A percentile compares a stretch with the other conserved stretches of the same genome.
These are phyloP conservation scores for Grigorovia humatica DNA, from an alignment of 805 yeast species.

Conservation along the genomic window DNA sequence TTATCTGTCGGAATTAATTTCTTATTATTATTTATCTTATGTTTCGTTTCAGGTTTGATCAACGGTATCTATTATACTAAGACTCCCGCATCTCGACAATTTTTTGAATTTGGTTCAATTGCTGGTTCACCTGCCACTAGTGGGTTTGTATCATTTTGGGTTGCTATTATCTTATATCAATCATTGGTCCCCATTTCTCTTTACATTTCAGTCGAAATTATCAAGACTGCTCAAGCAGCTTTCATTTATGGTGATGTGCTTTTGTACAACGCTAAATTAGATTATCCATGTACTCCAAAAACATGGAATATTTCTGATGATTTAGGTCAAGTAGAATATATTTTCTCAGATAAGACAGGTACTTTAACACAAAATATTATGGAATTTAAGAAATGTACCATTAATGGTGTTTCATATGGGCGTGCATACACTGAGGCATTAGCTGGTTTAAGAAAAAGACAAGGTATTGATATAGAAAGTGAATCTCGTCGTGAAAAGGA, in stretches of 20 bases:
- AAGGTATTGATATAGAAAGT: slow-evolving; percentile 62
- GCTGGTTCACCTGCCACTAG: slow-evolving; percentile 56
- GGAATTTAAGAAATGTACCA: slow-evolving; percentile 77
- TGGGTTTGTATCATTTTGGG: slow-evolving; percentile 66
- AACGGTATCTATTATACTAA: slow-evolving; percentile 56
- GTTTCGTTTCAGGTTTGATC: slow-evolving; percentile 59
- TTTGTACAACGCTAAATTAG: slow-evolving; percentile 58
- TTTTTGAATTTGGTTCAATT: slow-evolving; percentile 58
- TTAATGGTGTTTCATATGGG: slow-evolving; percentile 64
- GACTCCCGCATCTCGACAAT: slow-evolving; percentile 42
- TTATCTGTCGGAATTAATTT: slow-evolving; percentile 61
- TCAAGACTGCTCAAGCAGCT: slow-evolving; percentile 72
- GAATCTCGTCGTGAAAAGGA: slow-evolving; percentile 44
- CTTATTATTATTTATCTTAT: slow-evolving; percentile 48
- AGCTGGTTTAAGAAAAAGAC: slow-evolving; percentile 67
- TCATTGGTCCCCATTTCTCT: slow-evolving; percentile 76
- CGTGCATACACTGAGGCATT: slow-evolving; percentile 75
- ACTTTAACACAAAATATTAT: slow-evolving; percentile 74
- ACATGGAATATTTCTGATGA: slow-evolving; percentile 83
- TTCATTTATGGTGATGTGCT: slow-evolving; percentile 68
- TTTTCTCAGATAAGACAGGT: slow-evolving; percentile 79
- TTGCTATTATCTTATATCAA: slow-evolving; percentile 65
- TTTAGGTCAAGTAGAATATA: slow-evolving; percentile 75
- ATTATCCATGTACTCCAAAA: slow-evolving; percentile 76
- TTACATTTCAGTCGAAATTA: slow-evolving; percentile 72